Evolutionary conservation across 768 basidiomycete species (phyloP).

Genomic region (Leucocoprinus leucothites): DNA sequence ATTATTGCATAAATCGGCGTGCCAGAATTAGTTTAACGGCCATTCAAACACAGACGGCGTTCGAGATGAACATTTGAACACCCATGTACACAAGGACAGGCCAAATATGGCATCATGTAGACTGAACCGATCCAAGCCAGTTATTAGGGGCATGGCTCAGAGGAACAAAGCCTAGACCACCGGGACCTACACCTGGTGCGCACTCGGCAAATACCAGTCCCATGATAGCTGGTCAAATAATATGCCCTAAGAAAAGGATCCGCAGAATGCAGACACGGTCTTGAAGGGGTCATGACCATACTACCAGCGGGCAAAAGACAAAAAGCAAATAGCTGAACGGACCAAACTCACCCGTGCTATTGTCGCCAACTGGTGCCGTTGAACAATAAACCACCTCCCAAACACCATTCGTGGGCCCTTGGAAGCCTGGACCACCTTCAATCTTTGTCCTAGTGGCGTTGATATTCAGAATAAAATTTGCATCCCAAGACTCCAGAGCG

Average conservation of each 20-base stretch:
- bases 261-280: too few relatives aligned
- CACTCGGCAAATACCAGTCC: too few relatives aligned
- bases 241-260: too few relatives aligned
- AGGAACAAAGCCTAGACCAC: too few relatives aligned
- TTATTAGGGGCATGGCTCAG: background rate
- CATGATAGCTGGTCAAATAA: too few relatives aligned
- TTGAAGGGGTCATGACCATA: background rate
- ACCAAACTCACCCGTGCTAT: background rate
- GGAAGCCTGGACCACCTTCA: slow-evolving; percentile 3
- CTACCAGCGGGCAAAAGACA: background rate
- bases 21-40: too few relatives aligned
- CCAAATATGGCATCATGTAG: background rate
- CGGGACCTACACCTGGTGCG: too few relatives aligned
- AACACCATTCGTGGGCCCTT: background rate
- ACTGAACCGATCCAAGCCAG: slow-evolving; percentile 3
- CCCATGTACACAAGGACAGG: background rate
- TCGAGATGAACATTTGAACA: background rate
- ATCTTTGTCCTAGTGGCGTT: slow-evolving; percentile 1
- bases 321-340: background rate
- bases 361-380: background rate
- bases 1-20: too few relatives aligned
- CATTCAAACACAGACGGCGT: too few relatives aligned
- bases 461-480: background rate
- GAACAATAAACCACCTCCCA: slow-evolving; percentile 18
- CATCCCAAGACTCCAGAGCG: slow-evolving; percentile 10